phyloP scores from a whole-genome alignment of 768 basidiomycete species.

The Boletus huronensis region DNA sequence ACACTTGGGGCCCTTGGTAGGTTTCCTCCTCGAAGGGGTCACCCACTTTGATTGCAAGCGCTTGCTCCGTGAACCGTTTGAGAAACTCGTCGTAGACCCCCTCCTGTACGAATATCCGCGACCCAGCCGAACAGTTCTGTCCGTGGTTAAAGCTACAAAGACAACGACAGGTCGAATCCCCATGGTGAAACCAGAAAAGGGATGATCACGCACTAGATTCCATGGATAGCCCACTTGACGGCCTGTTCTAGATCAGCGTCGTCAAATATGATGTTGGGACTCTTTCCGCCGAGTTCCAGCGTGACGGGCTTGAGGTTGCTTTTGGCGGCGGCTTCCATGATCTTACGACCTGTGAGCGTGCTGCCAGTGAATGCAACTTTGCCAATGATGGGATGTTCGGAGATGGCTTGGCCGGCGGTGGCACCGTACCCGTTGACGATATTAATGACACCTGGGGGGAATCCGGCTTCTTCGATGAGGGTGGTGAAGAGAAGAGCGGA shows the following conservation, averaged over 20 bases:
- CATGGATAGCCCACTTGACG: constrained; percentile 8
- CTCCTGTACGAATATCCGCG: constrained; percentile 11
- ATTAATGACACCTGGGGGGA: constrained; percentile 8
- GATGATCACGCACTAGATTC: constrained; percentile 7
- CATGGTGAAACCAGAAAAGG: not conserved
- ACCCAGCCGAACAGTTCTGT: constrained; percentile 9
- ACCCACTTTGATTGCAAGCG: constrained; percentile 10
- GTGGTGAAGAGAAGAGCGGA: constrained; percentile 6
- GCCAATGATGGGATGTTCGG: constrained; percentile 3
- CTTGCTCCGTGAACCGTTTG: constrained; percentile 1
- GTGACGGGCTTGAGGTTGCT: constrained; percentile 12
- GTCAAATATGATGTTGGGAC: constrained; percentile 9
- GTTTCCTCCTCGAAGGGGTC: constrained; percentile 4
- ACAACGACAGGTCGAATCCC: not conserved
- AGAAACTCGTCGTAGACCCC: not conserved
- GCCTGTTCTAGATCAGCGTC: constrained; percentile 14
- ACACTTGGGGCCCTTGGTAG: constrained; percentile 11
- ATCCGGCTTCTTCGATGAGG: constrained; percentile 6
- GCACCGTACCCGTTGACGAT: constrained; percentile 6
- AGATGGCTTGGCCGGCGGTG: constrained; percentile 9
- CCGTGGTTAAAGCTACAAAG: constrained; percentile 6
- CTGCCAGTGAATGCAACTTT: constrained; percentile 11
- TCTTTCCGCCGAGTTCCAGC: constrained; percentile 13
- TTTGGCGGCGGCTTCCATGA: constrained; percentile 11
- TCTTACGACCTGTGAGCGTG: constrained; percentile 12